Percentiles rank a stretch among this genome's conserved stretches.
phyloP scores from a whole-genome alignment of 148 eudicot species.

The Camellia lanceoleosa region DNA sequence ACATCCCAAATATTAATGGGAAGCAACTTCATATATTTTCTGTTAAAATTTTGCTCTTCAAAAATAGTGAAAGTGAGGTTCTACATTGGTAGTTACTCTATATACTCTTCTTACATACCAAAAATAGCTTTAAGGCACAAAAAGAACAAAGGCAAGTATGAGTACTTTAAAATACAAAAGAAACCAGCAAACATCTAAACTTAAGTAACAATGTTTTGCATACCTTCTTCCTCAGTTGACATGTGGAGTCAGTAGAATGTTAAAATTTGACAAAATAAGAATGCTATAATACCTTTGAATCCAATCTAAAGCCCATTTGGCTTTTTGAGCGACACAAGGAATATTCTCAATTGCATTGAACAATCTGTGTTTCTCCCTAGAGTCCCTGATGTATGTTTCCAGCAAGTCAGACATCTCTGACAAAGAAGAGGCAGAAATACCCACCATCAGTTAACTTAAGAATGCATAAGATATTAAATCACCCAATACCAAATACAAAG shows the following conservation, averaged over 20 bases:
- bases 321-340: constrained; percentile 69
- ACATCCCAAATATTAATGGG: not conserved
- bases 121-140: constrained; percentile 1
- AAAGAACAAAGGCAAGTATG: not conserved
- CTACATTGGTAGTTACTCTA: not conserved
- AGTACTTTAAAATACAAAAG: not conserved
- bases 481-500: constrained; percentile 6
- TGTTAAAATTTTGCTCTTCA: not conserved
- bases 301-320: constrained; percentile 79
- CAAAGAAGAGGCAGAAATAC: constrained; percentile 12
- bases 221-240: not conserved
- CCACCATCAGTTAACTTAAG: constrained; percentile 7
- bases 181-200: not conserved
- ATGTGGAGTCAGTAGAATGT: not conserved
- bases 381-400: constrained; percentile 42
- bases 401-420: constrained; percentile 89
- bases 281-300: constrained; percentile 48
- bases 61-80: not conserved
- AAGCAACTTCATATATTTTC: not conserved
- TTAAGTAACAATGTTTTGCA: too few species aligned
- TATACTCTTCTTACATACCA: not conserved
- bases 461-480: not conserved
- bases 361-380: constrained; percentile 51
- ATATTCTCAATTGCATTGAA: constrained; percentile 78
- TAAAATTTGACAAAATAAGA: not conserved